Evolutionary conservation across 2,329 filamentous ascomycete genomes (phyloP).

Genomic region (Ascochyta pisi): DNA sequence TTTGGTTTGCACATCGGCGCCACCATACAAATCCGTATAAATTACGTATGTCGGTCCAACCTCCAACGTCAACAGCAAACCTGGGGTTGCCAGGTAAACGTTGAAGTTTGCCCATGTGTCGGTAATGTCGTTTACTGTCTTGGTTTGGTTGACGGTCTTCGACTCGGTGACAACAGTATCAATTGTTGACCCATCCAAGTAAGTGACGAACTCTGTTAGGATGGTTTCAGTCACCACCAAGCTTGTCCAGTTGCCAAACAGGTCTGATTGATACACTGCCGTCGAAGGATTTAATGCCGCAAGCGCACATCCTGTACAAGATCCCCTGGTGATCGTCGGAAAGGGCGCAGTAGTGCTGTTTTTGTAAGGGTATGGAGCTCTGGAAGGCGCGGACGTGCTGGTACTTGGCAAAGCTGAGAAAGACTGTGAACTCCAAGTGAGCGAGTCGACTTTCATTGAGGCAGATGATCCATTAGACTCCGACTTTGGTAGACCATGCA

Average conservation of each 20-base stretch:
- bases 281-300: slow-evolving; percentile 34
- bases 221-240: slow-evolving; percentile 38
- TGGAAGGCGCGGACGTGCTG: slow-evolving; percentile 1
- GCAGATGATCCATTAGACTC: neutral
- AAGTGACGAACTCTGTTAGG: slow-evolving; percentile 34
- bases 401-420: neutral
- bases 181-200: slow-evolving; percentile 31
- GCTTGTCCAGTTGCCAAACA: slow-evolving; percentile 26
- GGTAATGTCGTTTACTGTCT: slow-evolving; percentile 31
- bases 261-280: slow-evolving; percentile 5
- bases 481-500: neutral
- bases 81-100: slow-evolving; percentile 25
- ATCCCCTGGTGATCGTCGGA: slow-evolving; percentile 2
- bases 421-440: neutral
- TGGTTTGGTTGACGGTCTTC: slow-evolving; percentile 37
- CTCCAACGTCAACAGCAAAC: slow-evolving; percentile 21
- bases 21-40: slow-evolving; percentile 38
- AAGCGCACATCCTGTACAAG: slow-evolving; percentile 44
- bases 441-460: neutral
- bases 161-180: slow-evolving; percentile 34
- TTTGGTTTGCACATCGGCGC: slow-evolving; percentile 18
- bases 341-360: slow-evolving; percentile 2
- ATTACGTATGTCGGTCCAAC: slow-evolving; percentile 43
- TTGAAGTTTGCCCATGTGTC: slow-evolving; percentile 33
- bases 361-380: neutral